A percentile compares a stretch with the other conserved stretches of the same genome.
These are phyloP conservation scores for Eimeria tenella DNA, from an alignment of 169 alveolate species.

Conservation along the genomic window DNA sequence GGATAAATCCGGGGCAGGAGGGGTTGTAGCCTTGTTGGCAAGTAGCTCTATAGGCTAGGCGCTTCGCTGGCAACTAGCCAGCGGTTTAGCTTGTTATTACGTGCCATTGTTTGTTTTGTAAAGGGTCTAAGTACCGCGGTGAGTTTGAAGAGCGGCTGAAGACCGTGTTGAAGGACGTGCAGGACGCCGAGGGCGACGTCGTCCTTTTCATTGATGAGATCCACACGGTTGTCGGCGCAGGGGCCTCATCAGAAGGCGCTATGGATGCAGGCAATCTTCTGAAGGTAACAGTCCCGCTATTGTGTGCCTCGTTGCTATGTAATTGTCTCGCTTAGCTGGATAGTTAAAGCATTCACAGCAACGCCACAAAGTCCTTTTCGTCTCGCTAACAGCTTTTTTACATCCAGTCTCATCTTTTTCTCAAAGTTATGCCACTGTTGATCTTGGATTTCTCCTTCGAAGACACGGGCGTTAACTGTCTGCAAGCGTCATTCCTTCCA, in stretches of 20 bases:
- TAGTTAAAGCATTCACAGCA: too few species aligned
- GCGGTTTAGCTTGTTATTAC: background rate
- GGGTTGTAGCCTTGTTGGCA: too few species aligned
- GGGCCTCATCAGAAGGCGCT: slow-evolving; percentile 89
- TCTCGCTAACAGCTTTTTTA: too few species aligned
- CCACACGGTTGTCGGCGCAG: slow-evolving; percentile 93
- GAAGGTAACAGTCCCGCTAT: slow-evolving; percentile 64
- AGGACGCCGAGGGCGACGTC: slow-evolving; percentile 91
- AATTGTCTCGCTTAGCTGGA: too few species aligned
- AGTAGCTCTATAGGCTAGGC: background rate
- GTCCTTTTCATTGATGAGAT: slow-evolving; percentile 92
- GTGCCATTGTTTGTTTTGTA: slow-evolving; percentile 4
- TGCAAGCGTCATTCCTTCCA: too few species aligned
- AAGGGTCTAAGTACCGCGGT: slow-evolving; percentile 92
- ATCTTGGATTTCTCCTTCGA: too few species aligned
- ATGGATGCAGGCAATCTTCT: slow-evolving; percentile 92
- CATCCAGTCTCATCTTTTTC: too few species aligned
- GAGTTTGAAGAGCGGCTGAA: slow-evolving; percentile 92
- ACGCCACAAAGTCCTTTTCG: too few species aligned
- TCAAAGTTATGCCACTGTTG: too few species aligned
- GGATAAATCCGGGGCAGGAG: too few species aligned
- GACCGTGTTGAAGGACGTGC: slow-evolving; percentile 90
- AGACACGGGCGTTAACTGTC: too few species aligned
- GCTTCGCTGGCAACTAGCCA: slow-evolving; percentile 5
- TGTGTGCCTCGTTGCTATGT: too few species aligned